A percentile compares a stretch with the other conserved stretches of the same genome.
phyloP scores from a whole-genome alignment of 2,329 filamentous ascomycete species.

The Akanthomyces muscarius region DNA sequence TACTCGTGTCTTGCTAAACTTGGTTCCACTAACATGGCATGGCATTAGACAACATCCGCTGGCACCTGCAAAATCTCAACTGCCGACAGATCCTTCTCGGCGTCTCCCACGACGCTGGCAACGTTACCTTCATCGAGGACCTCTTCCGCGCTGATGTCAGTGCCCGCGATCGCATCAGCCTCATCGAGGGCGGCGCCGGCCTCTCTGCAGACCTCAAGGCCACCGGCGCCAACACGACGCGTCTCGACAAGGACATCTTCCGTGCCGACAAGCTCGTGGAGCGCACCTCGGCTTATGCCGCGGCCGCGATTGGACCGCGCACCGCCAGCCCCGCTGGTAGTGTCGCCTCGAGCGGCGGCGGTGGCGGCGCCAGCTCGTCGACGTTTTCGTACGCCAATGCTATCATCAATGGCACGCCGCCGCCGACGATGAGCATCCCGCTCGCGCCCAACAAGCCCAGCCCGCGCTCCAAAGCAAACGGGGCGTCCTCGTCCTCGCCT shows the following conservation, averaged over 20 bases:
- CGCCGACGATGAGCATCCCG: constrained; percentile 40
- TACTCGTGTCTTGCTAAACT: not conserved
- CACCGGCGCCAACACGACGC: constrained; percentile 44
- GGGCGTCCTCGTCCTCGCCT: not conserved
- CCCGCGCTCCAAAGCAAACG: constrained; percentile 16
- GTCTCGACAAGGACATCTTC: constrained; percentile 47
- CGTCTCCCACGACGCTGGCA: constrained; percentile 58
- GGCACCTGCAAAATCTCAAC: constrained; percentile 57
- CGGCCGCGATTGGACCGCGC: constrained; percentile 17
- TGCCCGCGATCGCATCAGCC: constrained; percentile 42
- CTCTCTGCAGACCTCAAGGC: constrained; percentile 46
- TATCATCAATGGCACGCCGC: constrained; percentile 39
- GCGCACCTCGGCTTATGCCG: constrained; percentile 23
- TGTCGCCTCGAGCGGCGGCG: constrained; percentile 36
- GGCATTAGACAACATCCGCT: constrained; percentile 45
- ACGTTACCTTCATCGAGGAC: constrained; percentile 56
- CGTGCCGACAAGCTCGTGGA: constrained; percentile 49
- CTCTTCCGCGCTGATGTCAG: constrained; percentile 45
- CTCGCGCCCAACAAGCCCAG: constrained; percentile 31
- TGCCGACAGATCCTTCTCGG: constrained; percentile 60
- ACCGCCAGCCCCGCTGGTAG: constrained; percentile 32
- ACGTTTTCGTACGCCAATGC: constrained; percentile 36
- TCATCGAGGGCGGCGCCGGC: constrained; percentile 49
- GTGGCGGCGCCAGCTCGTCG: constrained; percentile 27
- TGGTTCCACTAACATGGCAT: not conserved